A percentile compares a stretch with the other conserved stretches of the same genome.
These are phyloP conservation scores for Meredithiella fracta DNA, from an alignment of 2,329 filamentous ascomycete genomes.

Conservation along the genomic window DNA sequence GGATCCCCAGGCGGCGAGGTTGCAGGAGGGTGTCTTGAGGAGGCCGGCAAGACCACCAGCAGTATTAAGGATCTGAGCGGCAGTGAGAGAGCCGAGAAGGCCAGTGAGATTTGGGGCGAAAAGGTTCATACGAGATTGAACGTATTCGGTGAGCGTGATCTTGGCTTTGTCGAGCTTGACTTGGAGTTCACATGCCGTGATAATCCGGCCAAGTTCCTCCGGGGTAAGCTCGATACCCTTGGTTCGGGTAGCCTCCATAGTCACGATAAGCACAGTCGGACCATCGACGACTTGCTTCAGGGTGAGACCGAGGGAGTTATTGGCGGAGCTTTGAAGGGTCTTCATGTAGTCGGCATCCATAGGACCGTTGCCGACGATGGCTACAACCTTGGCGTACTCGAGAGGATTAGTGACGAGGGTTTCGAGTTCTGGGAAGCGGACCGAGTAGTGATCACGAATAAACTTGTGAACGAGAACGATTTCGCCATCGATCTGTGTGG, in stretches of 20 bases:
- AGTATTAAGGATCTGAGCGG: constrained; percentile 90
- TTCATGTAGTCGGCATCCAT: constrained; percentile 71
- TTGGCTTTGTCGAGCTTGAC: constrained; percentile 80
- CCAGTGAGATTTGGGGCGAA: constrained; percentile 90
- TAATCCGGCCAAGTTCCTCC: constrained; percentile 57
- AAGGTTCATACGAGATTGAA: constrained; percentile 89
- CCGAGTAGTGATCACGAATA: constrained; percentile 87
- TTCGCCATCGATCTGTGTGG: constrained; percentile 84
- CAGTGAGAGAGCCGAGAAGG: constrained; percentile 80
- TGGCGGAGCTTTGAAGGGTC: constrained; percentile 53
- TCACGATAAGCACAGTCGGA: constrained; percentile 86
- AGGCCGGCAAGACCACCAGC: constrained; percentile 77
- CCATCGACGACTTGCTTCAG: constrained; percentile 73
- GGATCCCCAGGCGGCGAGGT: constrained; percentile 76
- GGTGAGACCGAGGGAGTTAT: constrained; percentile 61
- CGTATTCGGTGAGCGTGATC: constrained; percentile 74
- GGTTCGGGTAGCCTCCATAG: constrained; percentile 82
- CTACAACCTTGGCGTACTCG: constrained; percentile 88
- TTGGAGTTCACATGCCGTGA: constrained; percentile 71
- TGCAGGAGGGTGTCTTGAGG: constrained; percentile 85
- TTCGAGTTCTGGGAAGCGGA: constrained; percentile 85
- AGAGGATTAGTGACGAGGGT: constrained; percentile 76
- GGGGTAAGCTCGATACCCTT: constrained; percentile 61
- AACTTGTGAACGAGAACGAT: constrained; percentile 90
- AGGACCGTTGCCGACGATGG: constrained; percentile 82